Evolutionary conservation across 495 filamentous ascomycete species (phyloP), one percentile per base, ranked within the genome.

Genomic region (Tuber magnatum): DNA sequence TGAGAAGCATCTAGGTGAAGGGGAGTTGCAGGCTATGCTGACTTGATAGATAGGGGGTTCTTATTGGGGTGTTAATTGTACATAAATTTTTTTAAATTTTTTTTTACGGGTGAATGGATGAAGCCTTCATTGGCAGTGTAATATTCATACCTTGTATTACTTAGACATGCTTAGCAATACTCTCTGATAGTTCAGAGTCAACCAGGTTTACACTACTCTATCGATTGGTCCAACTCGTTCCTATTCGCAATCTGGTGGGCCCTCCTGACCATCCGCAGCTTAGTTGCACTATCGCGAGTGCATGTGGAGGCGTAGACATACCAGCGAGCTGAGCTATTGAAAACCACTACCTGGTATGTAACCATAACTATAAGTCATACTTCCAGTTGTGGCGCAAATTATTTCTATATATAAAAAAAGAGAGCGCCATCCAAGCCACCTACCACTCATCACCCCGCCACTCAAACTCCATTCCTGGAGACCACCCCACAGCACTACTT

Each of bases 1-100:
- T 80, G 95, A 98, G 84, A 88, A 87, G 71, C 90, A 94, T 43
- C 84, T 97, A 69, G 95, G 95, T 14, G 93, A 97, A 86, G 91
- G 89, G 73, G 81, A 83, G 73, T 84, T 99, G 81, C 92, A 94
- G 83, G 88, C 90, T 77, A 97, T 97, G 94, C 87, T 97, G 85
- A 92, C 91, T 81, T 97, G 87, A 79, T 65, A 65, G 56, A 65
- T 65, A 32, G 12, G 32, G 56, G 56, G 56, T 35, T 28, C 2
- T 35, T 18, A 35, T 18, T 0, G n/a, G 8, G 10, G 51, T 61
- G 51, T 35, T 65, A 7, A 65, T 65, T 35, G 14, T 28, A 16
- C 28, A 65, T 65, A 1, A 14, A 20, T 35, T 32, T 65, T 14
- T 6, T 35, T 65, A 14, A 20, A 18, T 32, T 65, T 14, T 6